Evolutionary conservation across 352 stramenopile species (phyloP), one percentile per base, ranked within the genome.

Genomic region (Pythium graminicola): DNA sequence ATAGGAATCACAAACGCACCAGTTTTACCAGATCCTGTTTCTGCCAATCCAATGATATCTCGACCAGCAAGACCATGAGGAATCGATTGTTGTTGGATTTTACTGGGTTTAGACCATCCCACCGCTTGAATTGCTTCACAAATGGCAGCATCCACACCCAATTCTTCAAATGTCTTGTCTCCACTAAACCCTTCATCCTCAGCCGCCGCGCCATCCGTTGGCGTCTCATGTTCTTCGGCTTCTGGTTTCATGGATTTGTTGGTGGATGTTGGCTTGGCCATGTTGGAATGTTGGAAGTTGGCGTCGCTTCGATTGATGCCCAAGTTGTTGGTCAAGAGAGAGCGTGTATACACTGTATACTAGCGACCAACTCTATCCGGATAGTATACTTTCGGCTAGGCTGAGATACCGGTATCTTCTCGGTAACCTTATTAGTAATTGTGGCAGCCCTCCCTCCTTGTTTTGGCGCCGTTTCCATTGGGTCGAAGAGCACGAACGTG

Each of bases 11-110:
- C 55, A 59, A 98, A 99, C 35, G 95, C 92, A 39, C 99, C 70
- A 28, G 95, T 99, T 65, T 99, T 99, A 42, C 95, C 95, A 4
- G 81, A 97, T 20, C 96, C 95, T 1, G 96, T 99, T 65, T 98
- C 94, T 54, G 78, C 95, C 69, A 98, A 97, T 45, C 98, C 76
- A 19, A 98, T 70, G 38, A 98, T 71, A 65, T 98, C 85, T 45
- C 76, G 79, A n/a, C 73, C 73, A 13, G 67, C 67, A 1, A 92
- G 58, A 29, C 90, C 71, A 0, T 64, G 77, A 7, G 81, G 83
- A 42, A 95, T 82, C 4, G 78, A 88, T 64, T 89, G 71, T 26
- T 89, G 80, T 52, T 95, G 85, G 31, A 95, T 99, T 36, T 89
- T 85, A 45, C 94, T 98, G 24, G 96, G 93, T 51, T 73, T 76